A percentile compares a stretch with the other conserved stretches of the same genome.
Evolutionary conservation across 2,329 filamentous ascomycete genomes (phyloP).

Genomic region (Penicillium aurantiogriseum): DNA sequence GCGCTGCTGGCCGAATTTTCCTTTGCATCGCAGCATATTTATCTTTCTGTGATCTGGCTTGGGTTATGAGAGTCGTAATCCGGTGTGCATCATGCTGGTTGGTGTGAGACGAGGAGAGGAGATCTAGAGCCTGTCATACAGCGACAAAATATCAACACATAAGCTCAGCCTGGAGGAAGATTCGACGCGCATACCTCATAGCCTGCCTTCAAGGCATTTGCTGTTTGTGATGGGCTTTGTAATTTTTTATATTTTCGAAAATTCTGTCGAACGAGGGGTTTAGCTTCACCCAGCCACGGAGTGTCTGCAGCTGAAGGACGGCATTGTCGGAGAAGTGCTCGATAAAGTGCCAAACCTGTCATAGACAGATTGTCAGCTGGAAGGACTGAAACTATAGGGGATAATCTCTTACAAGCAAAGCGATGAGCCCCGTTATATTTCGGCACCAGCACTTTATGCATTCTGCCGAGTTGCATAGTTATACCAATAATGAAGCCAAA

Average conservation of each 20-base stretch:
- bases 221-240: conserved; percentile 40
- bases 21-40: conserved; percentile 23
- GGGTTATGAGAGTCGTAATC: conserved; percentile 29
- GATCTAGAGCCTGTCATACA: conserved; percentile 36
- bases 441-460: conserved; percentile 39
- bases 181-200: conserved; percentile 35
- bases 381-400: not conserved
- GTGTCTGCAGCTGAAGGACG: conserved; percentile 27
- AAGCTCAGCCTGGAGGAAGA: not conserved
- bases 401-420: conserved; percentile 42
- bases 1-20: conserved; percentile 11
- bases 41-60: conserved; percentile 23
- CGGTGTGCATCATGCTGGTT: conserved; percentile 25
- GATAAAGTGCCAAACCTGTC: conserved; percentile 46
- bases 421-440: conserved; percentile 41
- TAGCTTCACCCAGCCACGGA: conserved; percentile 25
- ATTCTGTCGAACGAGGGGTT: conserved; percentile 33
- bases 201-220: conserved; percentile 42
- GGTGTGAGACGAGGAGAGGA: conserved; percentile 35
- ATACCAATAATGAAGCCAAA: not conserved
- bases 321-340: conserved; percentile 46
- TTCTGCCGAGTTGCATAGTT: conserved; percentile 17
- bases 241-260: conserved; percentile 41
- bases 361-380: not conserved
- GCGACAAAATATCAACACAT: conserved; percentile 1